A percentile compares a stretch with the other conserved stretches of the same genome.
phyloP scores from a whole-genome alignment of 2,329 filamentous ascomycete species.

The Alternaria arborescens region DNA sequence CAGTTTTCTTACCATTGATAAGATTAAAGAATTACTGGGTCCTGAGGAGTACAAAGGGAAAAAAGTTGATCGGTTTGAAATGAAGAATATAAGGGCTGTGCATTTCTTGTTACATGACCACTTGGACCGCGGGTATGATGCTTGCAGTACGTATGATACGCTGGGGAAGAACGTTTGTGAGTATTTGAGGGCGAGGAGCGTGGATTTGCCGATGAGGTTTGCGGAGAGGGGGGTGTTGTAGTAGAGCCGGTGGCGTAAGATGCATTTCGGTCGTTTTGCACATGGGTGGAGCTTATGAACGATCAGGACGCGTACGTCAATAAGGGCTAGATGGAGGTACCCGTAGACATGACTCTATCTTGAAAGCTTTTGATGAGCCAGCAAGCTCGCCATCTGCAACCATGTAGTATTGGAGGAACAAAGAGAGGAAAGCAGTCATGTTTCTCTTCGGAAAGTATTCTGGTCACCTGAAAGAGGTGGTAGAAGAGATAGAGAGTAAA shows the following conservation, averaged over 20 bases:
- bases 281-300: neutral
- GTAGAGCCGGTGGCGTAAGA: neutral
- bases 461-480: no score
- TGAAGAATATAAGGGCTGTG: constrained; percentile 51
- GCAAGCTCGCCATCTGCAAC: no score
- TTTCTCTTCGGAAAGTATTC: no score
- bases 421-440: no score
- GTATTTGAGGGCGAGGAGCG: constrained; percentile 56
- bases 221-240: constrained; percentile 46
- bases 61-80: constrained; percentile 52
- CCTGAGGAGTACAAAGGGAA: constrained; percentile 42
- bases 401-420: no score
- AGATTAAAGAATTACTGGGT: constrained; percentile 38
- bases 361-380: no score
- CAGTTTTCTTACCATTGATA: constrained; percentile 36
- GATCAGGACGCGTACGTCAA: no score
- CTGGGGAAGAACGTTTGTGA: constrained; percentile 59
- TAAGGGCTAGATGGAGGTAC: no score
- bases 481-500: no score
- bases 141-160: constrained; percentile 56
- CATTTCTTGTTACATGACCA: constrained; percentile 59
- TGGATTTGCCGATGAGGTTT: constrained; percentile 57
- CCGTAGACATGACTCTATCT: no score
- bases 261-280: neutral
- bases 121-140: constrained; percentile 56